Evolutionary conservation across 495 filamentous ascomycete species (phyloP), one percentile per base, ranked within the genome.

Genomic region (Chaetomium cochliodes): DNA sequence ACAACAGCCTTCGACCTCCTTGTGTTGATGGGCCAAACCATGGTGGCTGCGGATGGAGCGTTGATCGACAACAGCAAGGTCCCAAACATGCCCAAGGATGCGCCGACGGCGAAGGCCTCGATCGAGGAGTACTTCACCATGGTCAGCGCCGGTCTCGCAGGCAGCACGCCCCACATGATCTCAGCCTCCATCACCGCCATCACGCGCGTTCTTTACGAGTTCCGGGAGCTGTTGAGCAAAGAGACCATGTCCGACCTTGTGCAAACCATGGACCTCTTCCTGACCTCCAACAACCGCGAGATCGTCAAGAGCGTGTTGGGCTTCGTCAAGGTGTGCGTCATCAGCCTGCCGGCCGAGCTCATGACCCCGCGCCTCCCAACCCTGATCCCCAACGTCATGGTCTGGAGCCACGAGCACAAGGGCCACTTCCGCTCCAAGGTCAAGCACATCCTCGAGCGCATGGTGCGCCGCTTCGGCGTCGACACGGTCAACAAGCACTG

Each of bases 51-150:
- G 12, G 69, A 82, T 15, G 96, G 93, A 15, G 88, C 90, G 28
- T 80, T 81, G 47, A 91, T 98, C 63, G 81, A 90, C 60, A 94
- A 93, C 73, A 88, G 87, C 58, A 89, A 91, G 69, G 91, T 97
- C 5, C 83, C 90, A 0, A 85, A 93, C 73, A 93, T 97, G 90
- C 83, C 89, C 5, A 78, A 85, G 41, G 84, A 93, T 73, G 87
- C 92, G 2, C 89, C 92, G n/a, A 77, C 84, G 59, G 92, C 87
- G 3, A 73, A 82, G 16, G 93, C 93, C 8, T 89, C 82, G 16
- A 82, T 98, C 30, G 93, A 97, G 69, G 94, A 98, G 73, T 97
- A 96, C 76, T 91, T 97, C 83, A 97, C 92, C 47, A 98, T 98
- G 93, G 88, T 98, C 39, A 93, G 90, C 54, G 96, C 94, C 23